These are phyloP conservation scores for Starmerella roubikii DNA, from an alignment of 805 yeast genomes.

Conservation along the genomic window DNA sequence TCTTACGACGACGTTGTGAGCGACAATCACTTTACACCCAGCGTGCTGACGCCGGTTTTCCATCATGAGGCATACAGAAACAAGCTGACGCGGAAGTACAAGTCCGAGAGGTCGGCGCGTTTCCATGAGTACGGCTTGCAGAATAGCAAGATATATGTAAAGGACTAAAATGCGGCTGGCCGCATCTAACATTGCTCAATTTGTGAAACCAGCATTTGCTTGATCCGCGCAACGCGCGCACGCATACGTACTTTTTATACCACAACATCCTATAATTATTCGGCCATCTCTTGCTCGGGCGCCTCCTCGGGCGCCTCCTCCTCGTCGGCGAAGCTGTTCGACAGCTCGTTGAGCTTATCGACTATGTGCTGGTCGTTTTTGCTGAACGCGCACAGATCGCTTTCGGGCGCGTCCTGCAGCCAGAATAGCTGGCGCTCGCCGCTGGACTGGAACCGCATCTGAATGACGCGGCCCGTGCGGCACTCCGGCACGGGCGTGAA, in stretches of 20 bases:
- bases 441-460: conserved; percentile 47
- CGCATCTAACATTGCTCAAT: too few species aligned
- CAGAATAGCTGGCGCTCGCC: conserved; percentile 47
- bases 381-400: conserved; percentile 42
- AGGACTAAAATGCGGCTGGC: conserved; percentile 6
- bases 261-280: too few species aligned
- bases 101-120: conserved; percentile 1
- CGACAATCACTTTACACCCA: conserved; percentile 4
- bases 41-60: neutral
- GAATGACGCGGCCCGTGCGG: conserved; percentile 63
- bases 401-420: conserved; percentile 66
- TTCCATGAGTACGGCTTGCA: conserved; percentile 33
- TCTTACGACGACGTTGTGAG: conserved; percentile 15
- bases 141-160: conserved; percentile 26
- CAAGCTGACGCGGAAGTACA: neutral
- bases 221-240: too few species aligned
- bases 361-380: conserved; percentile 41
- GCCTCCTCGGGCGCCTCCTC: conserved; percentile 15
- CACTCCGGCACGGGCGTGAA: conserved; percentile 60
- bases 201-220: too few species aligned
- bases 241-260: neutral
- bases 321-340: conserved; percentile 16
- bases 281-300: neutral
- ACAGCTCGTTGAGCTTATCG: conserved; percentile 35
- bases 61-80: conserved; percentile 10